Conservation (phyloP, 208 protist species). For the Trypanosoma conorhini region DNA sequence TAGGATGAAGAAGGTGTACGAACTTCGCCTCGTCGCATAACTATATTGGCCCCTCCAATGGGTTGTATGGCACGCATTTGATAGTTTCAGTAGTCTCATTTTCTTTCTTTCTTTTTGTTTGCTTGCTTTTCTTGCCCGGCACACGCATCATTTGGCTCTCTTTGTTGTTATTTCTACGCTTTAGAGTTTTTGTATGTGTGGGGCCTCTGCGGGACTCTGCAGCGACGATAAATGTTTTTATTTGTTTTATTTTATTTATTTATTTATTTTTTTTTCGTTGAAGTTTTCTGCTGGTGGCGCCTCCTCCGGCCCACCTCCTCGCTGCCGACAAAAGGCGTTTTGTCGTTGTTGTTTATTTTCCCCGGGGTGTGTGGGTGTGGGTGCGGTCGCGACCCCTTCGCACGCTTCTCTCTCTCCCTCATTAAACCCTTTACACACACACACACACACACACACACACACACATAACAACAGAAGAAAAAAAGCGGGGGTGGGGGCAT, state of each 20-base stretch:
- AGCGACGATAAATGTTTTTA: too few species aligned
- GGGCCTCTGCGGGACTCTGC: too few species aligned
- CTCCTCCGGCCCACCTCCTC: neutral
- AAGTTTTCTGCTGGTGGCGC: neutral
- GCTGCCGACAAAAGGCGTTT: neutral
- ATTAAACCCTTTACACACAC: neutral
- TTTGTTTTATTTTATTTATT: too few species aligned
- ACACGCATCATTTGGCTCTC: too few species aligned
- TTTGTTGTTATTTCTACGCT: too few species aligned
- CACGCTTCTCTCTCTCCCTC: neutral
- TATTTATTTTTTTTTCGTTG: neutral
- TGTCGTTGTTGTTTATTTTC: neutral
- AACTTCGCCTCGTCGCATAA: too few species aligned
- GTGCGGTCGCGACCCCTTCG: neutral
- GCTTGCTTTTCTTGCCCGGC: too few species aligned
- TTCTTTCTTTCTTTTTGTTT: too few species aligned
- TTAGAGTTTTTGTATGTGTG: too few species aligned
- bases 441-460: neutral
- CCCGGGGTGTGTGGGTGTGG: neutral
- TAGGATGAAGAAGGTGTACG: neutral
- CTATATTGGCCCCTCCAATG: too few species aligned
- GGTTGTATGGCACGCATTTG: too few species aligned
- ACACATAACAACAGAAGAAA: conserved; percentile 9
- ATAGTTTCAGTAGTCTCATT: too few species aligned
- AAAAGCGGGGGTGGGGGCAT: neutral